Evolutionary conservation across 1,284 basidiomycete species (phyloP), one percentile per base, ranked within the genome.

Genomic region (Tausonia pullulans): DNA sequence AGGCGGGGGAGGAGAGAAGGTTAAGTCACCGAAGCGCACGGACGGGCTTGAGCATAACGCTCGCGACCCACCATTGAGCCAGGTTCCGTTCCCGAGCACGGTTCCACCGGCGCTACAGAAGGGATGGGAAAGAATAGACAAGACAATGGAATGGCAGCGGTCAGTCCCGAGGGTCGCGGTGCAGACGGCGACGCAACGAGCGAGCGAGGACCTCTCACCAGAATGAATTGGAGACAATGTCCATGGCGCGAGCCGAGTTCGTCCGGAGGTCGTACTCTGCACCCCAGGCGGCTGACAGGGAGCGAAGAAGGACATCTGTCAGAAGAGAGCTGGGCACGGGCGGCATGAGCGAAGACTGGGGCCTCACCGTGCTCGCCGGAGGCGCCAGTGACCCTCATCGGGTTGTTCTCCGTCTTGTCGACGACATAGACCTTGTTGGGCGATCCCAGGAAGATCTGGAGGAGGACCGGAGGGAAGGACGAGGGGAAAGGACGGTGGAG

Each of bases 181-280:
- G 27, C 27, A 27, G 27, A 27, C 27, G 27, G 27, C 27, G 27
- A n/a, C n/a, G 56, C 48, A 27, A 52, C 14, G 3, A 40, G 44
- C 9, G 55, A 52, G 27, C 4, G 13, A 8, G 58, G 7, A 13
- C 7, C 10, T 45, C 62, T 10, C 8, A 58, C 58, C 87, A 93
- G 78, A 95, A 95, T 11, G 83, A 80, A 75, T 94, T 94, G 52
- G 87, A 88, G 61, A 76, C 70, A 53, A 95, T 81, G 64, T 87
- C 85, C 86, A 94, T 80, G 4, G 78, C 61, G 8, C 77, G 74
- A 63, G 69, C 74, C 10, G 68, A 69, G 69, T 80, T 79, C 13
- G 76, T 77, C n/a, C 69, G 68, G 43, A 77, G 69, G 67, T 80
- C 77, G 66, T 79, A 79, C 69, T 79, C 79, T 56, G 74, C 72